phyloP scores from a whole-genome alignment of 352 stramenopile species.

The Globisporangium middletonii region DNA sequence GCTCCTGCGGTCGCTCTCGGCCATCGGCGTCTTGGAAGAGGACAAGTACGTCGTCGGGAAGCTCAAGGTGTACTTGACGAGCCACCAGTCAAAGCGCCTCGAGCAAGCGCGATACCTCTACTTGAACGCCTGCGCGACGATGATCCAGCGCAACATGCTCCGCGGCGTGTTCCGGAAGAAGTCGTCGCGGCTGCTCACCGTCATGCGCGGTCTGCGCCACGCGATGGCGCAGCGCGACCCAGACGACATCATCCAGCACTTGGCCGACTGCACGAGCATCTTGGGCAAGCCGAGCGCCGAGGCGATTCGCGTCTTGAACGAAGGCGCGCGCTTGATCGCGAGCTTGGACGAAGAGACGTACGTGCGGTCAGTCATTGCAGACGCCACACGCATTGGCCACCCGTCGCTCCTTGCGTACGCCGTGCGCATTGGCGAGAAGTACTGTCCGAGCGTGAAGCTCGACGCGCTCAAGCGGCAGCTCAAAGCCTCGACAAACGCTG shows the following conservation, averaged over 20 bases:
- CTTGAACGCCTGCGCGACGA: slow-evolving; percentile 71
- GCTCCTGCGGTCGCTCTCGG: slow-evolving; percentile 63
- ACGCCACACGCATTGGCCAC: slow-evolving; percentile 51
- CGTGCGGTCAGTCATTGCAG: slow-evolving; percentile 61
- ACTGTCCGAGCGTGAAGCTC: slow-evolving; percentile 45
- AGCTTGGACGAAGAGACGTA: slow-evolving; percentile 74
- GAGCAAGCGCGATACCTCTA: slow-evolving; percentile 74
- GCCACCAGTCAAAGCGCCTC: slow-evolving; percentile 75
- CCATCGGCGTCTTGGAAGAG: slow-evolving; percentile 75
- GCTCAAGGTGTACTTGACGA: slow-evolving; percentile 69
- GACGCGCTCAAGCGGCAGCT: slow-evolving; percentile 35
- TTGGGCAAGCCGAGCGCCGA: slow-evolving; percentile 43
- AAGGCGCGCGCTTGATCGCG: slow-evolving; percentile 43
- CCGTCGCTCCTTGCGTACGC: slow-evolving; percentile 61
- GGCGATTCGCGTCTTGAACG: slow-evolving; percentile 56
- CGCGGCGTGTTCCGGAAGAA: slow-evolving; percentile 60
- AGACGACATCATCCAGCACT: slow-evolving; percentile 56
- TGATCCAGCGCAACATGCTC: slow-evolving; percentile 83
- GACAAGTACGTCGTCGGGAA: slow-evolving; percentile 73
- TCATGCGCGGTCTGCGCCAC: slow-evolving; percentile 46
- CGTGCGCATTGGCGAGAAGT: slow-evolving; percentile 50
- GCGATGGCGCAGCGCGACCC: slow-evolving; percentile 50
- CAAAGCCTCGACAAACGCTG: slow-evolving; percentile 25
- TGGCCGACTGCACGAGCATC: slow-evolving; percentile 51
- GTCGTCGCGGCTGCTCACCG: slow-evolving; percentile 46